phyloP scores from a whole-genome alignment of 192 early-diverging fungal species.

The Coemansia sp. region DNA sequence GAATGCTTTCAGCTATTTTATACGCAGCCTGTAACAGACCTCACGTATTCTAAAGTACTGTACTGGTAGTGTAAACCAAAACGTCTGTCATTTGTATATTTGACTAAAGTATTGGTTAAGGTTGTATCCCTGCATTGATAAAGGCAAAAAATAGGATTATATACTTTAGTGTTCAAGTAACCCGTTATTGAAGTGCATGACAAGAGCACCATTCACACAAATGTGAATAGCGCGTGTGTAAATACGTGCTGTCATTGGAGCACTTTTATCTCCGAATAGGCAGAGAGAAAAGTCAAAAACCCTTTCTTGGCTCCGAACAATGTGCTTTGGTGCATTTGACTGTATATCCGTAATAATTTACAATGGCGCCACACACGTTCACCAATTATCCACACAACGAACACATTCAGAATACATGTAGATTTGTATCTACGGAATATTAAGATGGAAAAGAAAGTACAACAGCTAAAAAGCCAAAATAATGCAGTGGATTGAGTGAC shows the following conservation, averaged over 20 bases:
- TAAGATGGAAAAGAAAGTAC: conserved; percentile 1
- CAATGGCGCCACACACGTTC: background rate
- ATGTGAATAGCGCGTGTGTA: background rate
- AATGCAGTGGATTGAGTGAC: conserved; percentile 1
- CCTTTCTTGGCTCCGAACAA: background rate
- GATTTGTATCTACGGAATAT: background rate
- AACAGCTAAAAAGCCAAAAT: conserved; percentile 1
- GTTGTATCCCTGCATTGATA: background rate
- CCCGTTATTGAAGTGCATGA: too few species aligned
- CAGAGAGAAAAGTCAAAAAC: background rate
- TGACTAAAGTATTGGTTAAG: background rate
- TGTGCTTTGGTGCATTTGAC: background rate
- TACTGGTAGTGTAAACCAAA: background rate
- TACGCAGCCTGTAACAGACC: background rate
- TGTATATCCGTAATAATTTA: background rate
- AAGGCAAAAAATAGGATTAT: background rate
- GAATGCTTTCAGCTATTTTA: background rate
- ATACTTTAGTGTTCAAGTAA: background rate
- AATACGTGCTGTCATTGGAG: background rate
- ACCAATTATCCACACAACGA: background rate
- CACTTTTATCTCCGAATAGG: background rate
- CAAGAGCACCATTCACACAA: background rate
- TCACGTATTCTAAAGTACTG: background rate
- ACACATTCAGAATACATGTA: background rate
- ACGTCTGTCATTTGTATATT: background rate